Percentiles rank a stretch among this genome's conserved stretches.
Conservation (phyloP, 129 eudicot genomes). For the Chrysanthemum seticuspe region DNA sequence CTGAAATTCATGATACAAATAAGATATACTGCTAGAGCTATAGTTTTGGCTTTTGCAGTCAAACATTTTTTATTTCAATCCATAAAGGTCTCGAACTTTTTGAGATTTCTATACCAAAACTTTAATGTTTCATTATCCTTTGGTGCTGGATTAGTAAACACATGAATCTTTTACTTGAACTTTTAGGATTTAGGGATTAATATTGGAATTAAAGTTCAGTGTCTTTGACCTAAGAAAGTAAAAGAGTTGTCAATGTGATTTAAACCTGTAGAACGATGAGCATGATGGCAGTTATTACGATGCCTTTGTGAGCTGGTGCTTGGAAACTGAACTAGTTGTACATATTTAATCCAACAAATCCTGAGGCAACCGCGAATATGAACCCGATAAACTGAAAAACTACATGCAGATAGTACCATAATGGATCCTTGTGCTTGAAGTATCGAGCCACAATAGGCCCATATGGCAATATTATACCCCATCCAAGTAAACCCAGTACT, state of each 20-base stretch:
- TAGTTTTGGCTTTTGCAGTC: constrained; percentile 23
- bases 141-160: no score
- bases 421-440: constrained; percentile 58
- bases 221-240: constrained; percentile 8
- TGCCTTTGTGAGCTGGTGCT: constrained; percentile 66
- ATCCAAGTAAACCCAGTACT: constrained; percentile 58
- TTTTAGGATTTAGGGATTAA: background rate
- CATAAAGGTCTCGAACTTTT: constrained; percentile 1
- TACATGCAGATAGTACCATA: constrained; percentile 78
- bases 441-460: constrained; percentile 84
- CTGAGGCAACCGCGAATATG: constrained; percentile 55
- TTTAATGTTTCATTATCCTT: background rate
- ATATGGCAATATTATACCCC: constrained; percentile 78
- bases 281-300: constrained; percentile 61
- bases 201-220: background rate
- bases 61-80: no score
- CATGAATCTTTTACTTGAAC: no score
- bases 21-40: background rate
- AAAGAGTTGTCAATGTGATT: background rate
- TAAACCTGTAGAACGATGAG: constrained; percentile 79
- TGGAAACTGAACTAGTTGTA: constrained; percentile 44
- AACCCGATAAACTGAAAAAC: constrained; percentile 70
- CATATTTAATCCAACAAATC: constrained; percentile 65
- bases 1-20: no score
- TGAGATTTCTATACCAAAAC: background rate